Base-by-base conservation (phyloP, 2,329 filamentous ascomycete genomes). In the Colletotrichum chrysophilum region DNA sequence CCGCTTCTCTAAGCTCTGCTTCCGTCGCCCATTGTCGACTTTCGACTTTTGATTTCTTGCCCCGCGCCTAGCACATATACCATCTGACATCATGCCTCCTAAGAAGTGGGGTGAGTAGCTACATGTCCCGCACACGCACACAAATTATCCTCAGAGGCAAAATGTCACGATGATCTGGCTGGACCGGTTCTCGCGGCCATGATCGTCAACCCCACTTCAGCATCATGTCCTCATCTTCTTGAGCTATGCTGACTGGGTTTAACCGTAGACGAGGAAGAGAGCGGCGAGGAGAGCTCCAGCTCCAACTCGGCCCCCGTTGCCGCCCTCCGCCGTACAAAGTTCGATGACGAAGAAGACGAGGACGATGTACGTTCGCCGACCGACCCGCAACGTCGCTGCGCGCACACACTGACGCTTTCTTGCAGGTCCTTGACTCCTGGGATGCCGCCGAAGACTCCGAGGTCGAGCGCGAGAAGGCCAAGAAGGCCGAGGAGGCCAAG, bases 381-480 rank as follows among this genome's bases (percentile, higher is more conserved):
- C 58, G 61, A 66, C 71, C 75, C 48, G 18, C 30, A 74, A 72
- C 68, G 62, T 58, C 66, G 18, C 21, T 10, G 70, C 34, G 70
- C 58, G 14, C 36, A 12, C 36, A 34, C 13, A 48, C 76, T 78
- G 28, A 76, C 56, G n/a, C 43, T 3, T 65, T 62, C 36, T 24
- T 24, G 30, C 62, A 98, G 94, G 95, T 98, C 73, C 91, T 98
- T 82, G 97, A 99, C 76, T 96, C 95, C 38, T 99, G 97, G 97
- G 96, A 98, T 82, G 96, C 95, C 74, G 96, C 95, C 80, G 97
- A 98, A 83, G 97, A 99, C 87, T 98, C 96, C 77, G 97, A 99
- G 82, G 96, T 93, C 80, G 97, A 99, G 89, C 94, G 96, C 81
- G 96, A 98, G 86, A 99, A 98, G 89, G 95, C 92, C 32, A 94